phyloP scores from a whole-genome alignment of 1,284 basidiomycete genomes.

The Tetrapyrgos nigripes region DNA sequence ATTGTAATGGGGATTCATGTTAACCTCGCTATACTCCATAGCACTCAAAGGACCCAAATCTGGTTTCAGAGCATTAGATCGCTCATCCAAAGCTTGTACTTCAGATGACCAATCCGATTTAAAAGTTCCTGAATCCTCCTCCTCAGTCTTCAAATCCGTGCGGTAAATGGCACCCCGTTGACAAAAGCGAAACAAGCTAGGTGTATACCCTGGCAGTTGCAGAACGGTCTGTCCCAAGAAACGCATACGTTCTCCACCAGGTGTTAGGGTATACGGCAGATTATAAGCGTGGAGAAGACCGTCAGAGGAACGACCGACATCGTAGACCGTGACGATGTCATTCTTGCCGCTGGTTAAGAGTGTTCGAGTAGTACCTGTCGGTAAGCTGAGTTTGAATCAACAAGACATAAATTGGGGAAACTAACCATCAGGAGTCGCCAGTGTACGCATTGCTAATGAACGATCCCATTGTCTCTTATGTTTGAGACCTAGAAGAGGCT shows the following conservation, averaged over 20 bases:
- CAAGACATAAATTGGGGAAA: conserved; percentile 1
- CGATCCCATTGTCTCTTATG: conserved; percentile 69
- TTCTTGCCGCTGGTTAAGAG: conserved; percentile 65
- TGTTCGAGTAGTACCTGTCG: conserved; percentile 45
- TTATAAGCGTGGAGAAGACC: conserved; percentile 49
- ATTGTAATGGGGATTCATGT: conserved; percentile 58
- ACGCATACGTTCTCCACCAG: conserved; percentile 33
- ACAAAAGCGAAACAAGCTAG: conserved; percentile 53
- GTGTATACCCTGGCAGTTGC: conserved; percentile 38
- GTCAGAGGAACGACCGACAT: conserved; percentile 51
- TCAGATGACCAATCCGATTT: conserved; percentile 46
- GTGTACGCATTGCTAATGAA: conserved; percentile 52
- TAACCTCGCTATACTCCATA: conserved; percentile 49
- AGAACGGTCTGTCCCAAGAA: conserved; percentile 54
- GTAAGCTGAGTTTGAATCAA: conserved; percentile 25
- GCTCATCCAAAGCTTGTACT: conserved; percentile 44
- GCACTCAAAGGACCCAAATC: conserved; percentile 52
- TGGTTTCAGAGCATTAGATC: conserved; percentile 29
- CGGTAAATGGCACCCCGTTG: conserved; percentile 54
- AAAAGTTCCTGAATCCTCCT: conserved; percentile 6
- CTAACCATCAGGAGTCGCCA: conserved; percentile 45
- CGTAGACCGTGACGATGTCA: conserved; percentile 65
- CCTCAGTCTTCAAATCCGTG: conserved; percentile 41
- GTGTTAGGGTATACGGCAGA: conserved; percentile 52
- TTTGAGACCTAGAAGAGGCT: conserved; percentile 63